Percentiles rank a stretch among this genome's conserved stretches.
Conservation (phyloP, 371 early-diverging fungal genomes). For the Mucor velutinosus region DNA sequence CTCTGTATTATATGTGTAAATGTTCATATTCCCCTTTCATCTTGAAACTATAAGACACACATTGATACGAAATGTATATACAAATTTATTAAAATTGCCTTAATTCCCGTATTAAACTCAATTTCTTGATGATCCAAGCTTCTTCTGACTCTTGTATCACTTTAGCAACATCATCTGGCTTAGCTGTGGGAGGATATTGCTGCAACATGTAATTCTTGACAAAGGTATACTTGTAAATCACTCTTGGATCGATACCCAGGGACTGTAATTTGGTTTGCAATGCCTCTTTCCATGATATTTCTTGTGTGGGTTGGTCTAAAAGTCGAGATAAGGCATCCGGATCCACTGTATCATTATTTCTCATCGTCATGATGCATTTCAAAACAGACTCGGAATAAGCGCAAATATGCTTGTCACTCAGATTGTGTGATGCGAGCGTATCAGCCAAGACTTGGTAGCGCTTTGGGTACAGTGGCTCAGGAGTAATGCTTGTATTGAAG, state of each 20-base stretch:
- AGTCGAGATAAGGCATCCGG: background rate
- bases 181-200: background rate
- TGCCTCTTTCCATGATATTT: background rate
- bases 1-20: background rate
- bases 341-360: background rate
- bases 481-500: constrained; percentile 16
- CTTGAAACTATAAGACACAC: too few species aligned
- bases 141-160: constrained; percentile 5
- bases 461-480: constrained; percentile 27
- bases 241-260: background rate
- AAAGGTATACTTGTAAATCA: constrained; percentile 14
- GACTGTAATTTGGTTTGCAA: background rate
- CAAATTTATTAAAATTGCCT: background rate
- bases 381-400: constrained; percentile 9
- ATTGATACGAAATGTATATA: background rate
- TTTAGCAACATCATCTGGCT: background rate
- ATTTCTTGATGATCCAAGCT: background rate
- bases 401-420: background rate
- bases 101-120: background rate
- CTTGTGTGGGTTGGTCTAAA: background rate
- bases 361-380: background rate
- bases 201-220: constrained; percentile 3
- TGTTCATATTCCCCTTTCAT: background rate
- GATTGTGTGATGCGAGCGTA: background rate
- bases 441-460: constrained; percentile 5